Conservation (phyloP, 2,329 filamentous ascomycete species). For the Aspergillus texensis region DNA sequence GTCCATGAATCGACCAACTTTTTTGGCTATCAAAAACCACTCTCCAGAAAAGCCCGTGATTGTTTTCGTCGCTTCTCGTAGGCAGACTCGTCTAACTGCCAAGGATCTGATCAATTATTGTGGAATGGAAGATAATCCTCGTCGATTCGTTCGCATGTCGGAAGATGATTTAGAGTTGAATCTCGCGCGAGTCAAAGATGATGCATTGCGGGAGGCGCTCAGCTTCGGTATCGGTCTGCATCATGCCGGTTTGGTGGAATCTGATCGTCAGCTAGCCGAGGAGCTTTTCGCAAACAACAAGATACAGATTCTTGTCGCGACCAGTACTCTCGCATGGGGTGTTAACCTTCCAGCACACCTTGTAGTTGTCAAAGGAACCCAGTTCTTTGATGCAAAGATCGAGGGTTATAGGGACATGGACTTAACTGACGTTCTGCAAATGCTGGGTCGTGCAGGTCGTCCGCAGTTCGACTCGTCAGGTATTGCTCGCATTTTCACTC, state of each 20-base stretch:
- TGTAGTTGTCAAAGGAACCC: slow-evolving; percentile 96
- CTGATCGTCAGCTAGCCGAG: slow-evolving; percentile 86
- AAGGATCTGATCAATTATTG: slow-evolving; percentile 97
- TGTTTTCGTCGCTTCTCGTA: slow-evolving; percentile 92
- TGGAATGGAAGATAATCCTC: slow-evolving; percentile 96
- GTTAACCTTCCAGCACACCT: slow-evolving; percentile 96
- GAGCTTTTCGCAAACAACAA: slow-evolving; percentile 97
- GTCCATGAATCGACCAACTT: slow-evolving; percentile 97
- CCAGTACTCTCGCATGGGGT: slow-evolving; percentile 95
- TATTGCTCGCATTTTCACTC: slow-evolving; percentile 95
- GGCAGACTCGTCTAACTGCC: slow-evolving; percentile 91
- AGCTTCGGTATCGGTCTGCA: slow-evolving; percentile 97
- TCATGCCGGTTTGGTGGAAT: slow-evolving; percentile 94
- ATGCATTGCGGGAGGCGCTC: slow-evolving; percentile 87
- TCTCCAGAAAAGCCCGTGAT: slow-evolving; percentile 97
- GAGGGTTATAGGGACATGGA: slow-evolving; percentile 99
- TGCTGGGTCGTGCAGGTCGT: slow-evolving; percentile 92
- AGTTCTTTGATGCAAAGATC: slow-evolving; percentile 96
- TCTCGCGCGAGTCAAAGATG: slow-evolving; percentile 87
- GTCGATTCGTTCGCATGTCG: slow-evolving; percentile 88
- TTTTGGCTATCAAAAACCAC: slow-evolving; percentile 93
- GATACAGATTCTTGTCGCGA: slow-evolving; percentile 94
- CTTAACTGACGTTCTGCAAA: slow-evolving; percentile 94
- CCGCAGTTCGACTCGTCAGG: slow-evolving; percentile 96
- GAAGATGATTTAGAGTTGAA: slow-evolving; percentile 92